Base-by-base conservation (phyloP, 73 alveolate genomes). In the Paramecium bursaria region DNA sequence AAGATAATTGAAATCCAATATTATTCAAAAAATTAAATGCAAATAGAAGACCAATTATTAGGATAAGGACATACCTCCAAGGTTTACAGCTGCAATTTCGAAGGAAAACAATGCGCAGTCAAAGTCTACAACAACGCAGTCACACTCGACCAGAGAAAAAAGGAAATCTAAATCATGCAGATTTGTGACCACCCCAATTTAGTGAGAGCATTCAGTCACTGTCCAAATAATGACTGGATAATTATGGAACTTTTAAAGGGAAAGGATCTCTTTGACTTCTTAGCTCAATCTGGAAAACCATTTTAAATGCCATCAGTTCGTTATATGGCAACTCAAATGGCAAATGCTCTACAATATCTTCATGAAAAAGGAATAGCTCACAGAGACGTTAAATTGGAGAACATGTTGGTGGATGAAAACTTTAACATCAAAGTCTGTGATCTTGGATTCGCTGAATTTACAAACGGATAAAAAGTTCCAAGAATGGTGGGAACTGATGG, bases 351-450 rank as follows among this genome's bases (percentile, higher is more conserved):
- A 50, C 87, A 89, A 50, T 92, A 90, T 76, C 50, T 94, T 10
- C 98, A 94, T 57, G 85, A 85, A 27, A 53, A 75, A 39, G 91
- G 91, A 27, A 80, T 88, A 46, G 90, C 87, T 27, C 97, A 95
- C 76, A 31, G 98, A 73, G 98, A 95, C 57, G 51, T 95, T 26
- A 95, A 95, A 74, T 94, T 95, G 0, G 98, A 95, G 88, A 95
- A 95, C 74, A 67, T 91, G n/a, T 48, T 91, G 6, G 75, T 91
- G 9, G 60, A 74, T 25, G 85, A 79, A 9, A 22, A 79, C 35
- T 21, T 39, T 30, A 46, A 26, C 35, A 27, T 79, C 29, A 79
- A 79, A 42, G 73, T 79, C 39, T 61, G 85, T 21, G 89, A 79
- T 55, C 54, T 79, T 55, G 89, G 89, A 11, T 79, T 79, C 27